phyloP scores from a whole-genome alignment of 169 alveolate species.

The Fabrea salina region DNA sequence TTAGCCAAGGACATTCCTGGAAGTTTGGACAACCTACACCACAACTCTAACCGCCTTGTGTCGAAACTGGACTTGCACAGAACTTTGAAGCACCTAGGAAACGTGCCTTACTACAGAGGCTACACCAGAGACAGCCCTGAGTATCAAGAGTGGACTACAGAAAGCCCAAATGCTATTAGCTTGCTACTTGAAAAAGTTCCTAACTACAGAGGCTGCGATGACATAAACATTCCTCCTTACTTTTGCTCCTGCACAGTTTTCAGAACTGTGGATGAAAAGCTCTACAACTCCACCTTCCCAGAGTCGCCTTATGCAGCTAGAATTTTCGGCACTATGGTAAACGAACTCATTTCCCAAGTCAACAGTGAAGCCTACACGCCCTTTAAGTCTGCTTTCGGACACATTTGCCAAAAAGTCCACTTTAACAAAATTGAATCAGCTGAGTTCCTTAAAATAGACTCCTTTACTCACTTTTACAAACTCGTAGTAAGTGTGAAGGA shows the following conservation, averaged over 20 bases:
- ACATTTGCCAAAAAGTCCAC: background rate
- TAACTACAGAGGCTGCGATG: conserved; percentile 12
- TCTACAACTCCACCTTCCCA: background rate
- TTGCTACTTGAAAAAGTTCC: conserved; percentile 13
- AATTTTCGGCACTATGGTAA: background rate
- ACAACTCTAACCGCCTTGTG: background rate
- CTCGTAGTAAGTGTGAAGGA: background rate
- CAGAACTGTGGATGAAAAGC: background rate
- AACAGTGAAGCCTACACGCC: background rate
- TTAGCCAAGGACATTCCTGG: conserved; percentile 2
- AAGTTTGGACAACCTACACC: conserved; percentile 23
- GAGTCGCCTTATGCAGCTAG: background rate
- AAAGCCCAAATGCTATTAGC: background rate
- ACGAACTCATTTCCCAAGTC: background rate
- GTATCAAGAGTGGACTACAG: background rate
- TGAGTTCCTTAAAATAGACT: background rate
- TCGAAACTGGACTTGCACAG: conserved; percentile 28
- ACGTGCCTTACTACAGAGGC: background rate
- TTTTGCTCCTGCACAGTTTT: conserved; percentile 17
- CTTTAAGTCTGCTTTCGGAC: too few species aligned
- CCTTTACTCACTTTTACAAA: background rate
- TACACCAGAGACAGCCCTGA: background rate
- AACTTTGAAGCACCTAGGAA: background rate
- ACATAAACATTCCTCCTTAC: background rate
- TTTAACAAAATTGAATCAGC: background rate